phyloP scores from a whole-genome alignment of 441 rosid species.

The Populus hybrid region DNA sequence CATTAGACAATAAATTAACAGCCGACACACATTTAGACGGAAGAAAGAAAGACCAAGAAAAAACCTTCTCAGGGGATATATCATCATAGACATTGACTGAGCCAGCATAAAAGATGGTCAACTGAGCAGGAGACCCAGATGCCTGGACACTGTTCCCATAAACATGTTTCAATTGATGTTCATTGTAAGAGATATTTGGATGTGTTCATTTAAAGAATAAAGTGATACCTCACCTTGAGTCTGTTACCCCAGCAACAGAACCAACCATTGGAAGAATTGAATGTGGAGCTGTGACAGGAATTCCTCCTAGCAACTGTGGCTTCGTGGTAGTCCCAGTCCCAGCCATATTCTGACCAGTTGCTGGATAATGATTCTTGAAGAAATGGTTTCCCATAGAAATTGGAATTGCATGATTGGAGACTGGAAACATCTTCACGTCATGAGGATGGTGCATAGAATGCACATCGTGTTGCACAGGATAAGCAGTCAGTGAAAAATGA shows the following conservation, averaged over 20 bases:
- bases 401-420: constrained; percentile 26
- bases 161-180: constrained; percentile 12
- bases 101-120: constrained; percentile 70
- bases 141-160: constrained; percentile 27
- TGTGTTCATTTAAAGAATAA: constrained; percentile 2
- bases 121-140: constrained; percentile 38
- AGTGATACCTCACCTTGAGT: constrained; percentile 35
- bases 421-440: constrained; percentile 37
- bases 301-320: constrained; percentile 47
- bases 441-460: constrained; percentile 30
- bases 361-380: constrained; percentile 30
- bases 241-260: constrained; percentile 31
- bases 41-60: constrained; percentile 4
- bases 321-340: constrained; percentile 21
- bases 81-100: constrained; percentile 56
- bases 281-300: constrained; percentile 39
- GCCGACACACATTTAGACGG: background rate
- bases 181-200: constrained; percentile 3
- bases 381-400: constrained; percentile 27
- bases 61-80: constrained; percentile 69
- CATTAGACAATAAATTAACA: background rate
- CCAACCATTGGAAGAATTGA: constrained; percentile 29
- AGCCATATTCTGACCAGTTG: constrained; percentile 23
- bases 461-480: constrained; percentile 33
- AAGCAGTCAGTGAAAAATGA: constrained; percentile 32